Base-by-base conservation (phyloP, 2,329 filamentous ascomycete genomes). In the Botrytis galanthina region DNA sequence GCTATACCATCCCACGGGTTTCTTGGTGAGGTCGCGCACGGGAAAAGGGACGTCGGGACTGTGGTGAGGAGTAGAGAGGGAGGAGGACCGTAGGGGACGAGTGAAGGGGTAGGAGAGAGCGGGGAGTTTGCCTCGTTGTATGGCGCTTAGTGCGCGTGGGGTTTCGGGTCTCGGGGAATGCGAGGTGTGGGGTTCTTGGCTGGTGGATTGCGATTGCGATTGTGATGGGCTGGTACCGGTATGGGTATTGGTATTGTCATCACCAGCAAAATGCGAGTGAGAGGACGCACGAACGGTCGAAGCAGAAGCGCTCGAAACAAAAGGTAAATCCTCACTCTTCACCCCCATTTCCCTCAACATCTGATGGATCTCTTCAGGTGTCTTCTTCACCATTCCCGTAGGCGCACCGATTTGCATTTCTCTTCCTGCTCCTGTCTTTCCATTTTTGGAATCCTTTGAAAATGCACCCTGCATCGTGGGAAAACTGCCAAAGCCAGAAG, bases 31-130 rank as follows among this genome's bases (percentile, higher is more conserved):
- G 10, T 32, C 4, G n/a, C 18, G 51, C 1, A 46, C 44, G n/a
- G 12, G 32, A 0, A 22, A 12, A 3, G 22, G 18, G 5, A 22
- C 10, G 0, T 10, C 4, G 1, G 14, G 51, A 1, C 2, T 0
- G 3, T 3, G 9, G 44, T 46, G 6, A 3, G 12, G 32, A 1
- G 12, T 3, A 22, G 12, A 22, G 18, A 22, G 57, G 2, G 20
- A n/a, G 0, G 26, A 29, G 0, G 22, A 16, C 10, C 32, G 57
- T 0, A 2, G 5, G 2, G 57, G 20, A 1, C 20, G 29, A 1
- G 29, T 35, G 57, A 59, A 35, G 32, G n/a, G 7, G 3, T n/a
- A 2, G 14, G 6, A 14, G 2, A 39, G 14, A 18, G 8, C 26
- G 0, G 64, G 64, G 14, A 51, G 44, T n/a, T 67, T 42, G 9